phyloP scores from a whole-genome alignment of 1,284 basidiomycete genomes.

The Sporisorium reilianum region DNA sequence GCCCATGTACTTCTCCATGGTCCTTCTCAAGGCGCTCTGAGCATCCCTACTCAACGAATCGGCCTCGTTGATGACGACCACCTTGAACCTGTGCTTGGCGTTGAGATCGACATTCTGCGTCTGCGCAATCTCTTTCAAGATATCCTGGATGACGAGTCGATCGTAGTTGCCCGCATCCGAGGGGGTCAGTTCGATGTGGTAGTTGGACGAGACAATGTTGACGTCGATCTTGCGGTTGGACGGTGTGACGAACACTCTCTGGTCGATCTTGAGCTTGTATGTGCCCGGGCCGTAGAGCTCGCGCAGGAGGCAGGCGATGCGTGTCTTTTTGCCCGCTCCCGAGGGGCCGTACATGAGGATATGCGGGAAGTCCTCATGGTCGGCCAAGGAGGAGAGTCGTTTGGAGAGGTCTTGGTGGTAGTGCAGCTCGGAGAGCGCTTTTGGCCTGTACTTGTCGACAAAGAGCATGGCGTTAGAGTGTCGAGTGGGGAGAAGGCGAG shows the following conservation, averaged over 20 bases:
- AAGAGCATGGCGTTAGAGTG: slow-evolving; percentile 57
- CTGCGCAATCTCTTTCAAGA: slow-evolving; percentile 98
- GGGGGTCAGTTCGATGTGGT: slow-evolving; percentile 97
- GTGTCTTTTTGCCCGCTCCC: slow-evolving; percentile 97
- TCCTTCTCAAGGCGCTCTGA: slow-evolving; percentile 93
- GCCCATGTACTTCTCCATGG: slow-evolving; percentile 98
- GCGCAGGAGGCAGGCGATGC: slow-evolving; percentile 82
- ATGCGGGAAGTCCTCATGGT: slow-evolving; percentile 86
- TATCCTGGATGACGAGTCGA: slow-evolving; percentile 93
- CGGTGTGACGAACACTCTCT: slow-evolving; percentile 93
- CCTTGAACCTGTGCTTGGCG: slow-evolving; percentile 96
- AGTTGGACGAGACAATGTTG: slow-evolving; percentile 91
- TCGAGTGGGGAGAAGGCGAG: neutral
- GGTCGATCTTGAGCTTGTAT: slow-evolving; percentile 99
- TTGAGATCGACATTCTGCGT: slow-evolving; percentile 97
- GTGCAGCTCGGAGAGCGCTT: slow-evolving; percentile 84
- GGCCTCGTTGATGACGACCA: slow-evolving; percentile 98
- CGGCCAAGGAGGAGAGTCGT: slow-evolving; percentile 79
- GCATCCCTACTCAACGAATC: slow-evolving; percentile 94
- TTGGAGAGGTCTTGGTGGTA: slow-evolving; percentile 87
- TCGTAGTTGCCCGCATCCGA: slow-evolving; percentile 98
- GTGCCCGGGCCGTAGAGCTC: slow-evolving; percentile 92
- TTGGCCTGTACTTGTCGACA: slow-evolving; percentile 82
- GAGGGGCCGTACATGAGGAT: slow-evolving; percentile 98
- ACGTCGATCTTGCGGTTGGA: slow-evolving; percentile 95